These are phyloP conservation scores for Huntiella decipiens DNA, from an alignment of 2,329 filamentous ascomycete species.

Conservation along the genomic window DNA sequence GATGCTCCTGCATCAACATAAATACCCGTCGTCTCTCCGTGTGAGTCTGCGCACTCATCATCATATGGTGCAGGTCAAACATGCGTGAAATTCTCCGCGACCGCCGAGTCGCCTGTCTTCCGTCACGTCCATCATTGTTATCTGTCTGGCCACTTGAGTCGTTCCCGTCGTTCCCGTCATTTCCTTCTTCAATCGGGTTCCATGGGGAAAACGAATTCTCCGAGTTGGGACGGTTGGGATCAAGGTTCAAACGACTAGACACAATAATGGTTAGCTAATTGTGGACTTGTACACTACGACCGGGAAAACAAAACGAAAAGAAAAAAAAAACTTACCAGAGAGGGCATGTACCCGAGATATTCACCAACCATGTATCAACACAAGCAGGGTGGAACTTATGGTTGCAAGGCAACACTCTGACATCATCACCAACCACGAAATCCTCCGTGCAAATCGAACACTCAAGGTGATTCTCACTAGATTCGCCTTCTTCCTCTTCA, in stretches of 20 bases:
- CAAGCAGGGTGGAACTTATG: constrained; percentile 51
- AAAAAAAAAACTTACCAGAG: constrained; percentile 36
- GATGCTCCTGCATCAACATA: too few species aligned
- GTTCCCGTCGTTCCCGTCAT: too few species aligned
- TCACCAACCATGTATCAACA: constrained; percentile 51
- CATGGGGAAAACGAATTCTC: too few species aligned
- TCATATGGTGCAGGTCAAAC: constrained; percentile 32
- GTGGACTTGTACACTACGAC: background rate
- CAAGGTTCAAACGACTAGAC: too few species aligned
- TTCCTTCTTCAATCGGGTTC: background rate
- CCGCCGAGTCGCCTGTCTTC: background rate
- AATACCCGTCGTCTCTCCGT: too few species aligned
- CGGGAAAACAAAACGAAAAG: background rate
- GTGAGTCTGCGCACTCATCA: constrained; percentile 32
- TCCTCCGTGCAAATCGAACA: constrained; percentile 56
- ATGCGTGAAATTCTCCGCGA: background rate
- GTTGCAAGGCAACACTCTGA: constrained; percentile 46
- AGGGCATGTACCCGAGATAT: constrained; percentile 50
- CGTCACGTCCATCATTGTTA: too few species aligned
- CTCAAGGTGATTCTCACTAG: constrained; percentile 26
- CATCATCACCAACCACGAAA: constrained; percentile 45
- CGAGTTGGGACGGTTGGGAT: too few species aligned
- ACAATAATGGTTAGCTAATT: too few species aligned
- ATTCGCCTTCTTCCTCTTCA: background rate
- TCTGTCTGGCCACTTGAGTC: too few species aligned